These are phyloP conservation scores for Globisporangium solare DNA, from an alignment of 352 stramenopile species.

Conservation along the genomic window DNA sequence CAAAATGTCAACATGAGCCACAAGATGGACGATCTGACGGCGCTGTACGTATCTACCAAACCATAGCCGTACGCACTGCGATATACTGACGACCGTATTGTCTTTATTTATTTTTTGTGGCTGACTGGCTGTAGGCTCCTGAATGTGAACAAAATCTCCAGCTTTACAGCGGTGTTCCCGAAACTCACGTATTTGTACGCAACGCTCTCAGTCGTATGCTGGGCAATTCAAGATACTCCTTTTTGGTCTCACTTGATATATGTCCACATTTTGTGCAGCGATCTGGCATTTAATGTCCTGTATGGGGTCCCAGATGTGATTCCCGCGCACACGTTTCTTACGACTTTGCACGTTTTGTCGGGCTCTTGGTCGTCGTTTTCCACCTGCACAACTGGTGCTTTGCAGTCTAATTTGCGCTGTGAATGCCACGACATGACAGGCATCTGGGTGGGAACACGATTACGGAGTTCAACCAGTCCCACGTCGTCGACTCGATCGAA, in stretches of 20 bases:
- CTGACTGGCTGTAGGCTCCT: neutral
- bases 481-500: constrained; percentile 1
- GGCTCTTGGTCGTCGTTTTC: too few species aligned
- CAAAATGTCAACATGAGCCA: too few species aligned
- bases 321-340: neutral
- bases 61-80: too few species aligned
- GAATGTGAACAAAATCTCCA: constrained; percentile 8
- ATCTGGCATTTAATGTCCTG: constrained; percentile 7
- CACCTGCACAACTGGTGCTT: neutral
- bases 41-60: too few species aligned
- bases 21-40: too few species aligned
- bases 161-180: constrained; percentile 3
- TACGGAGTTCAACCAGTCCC: neutral
- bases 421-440: neutral
- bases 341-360: neutral
- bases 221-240: neutral
- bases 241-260: neutral
- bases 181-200: constrained; percentile 3
- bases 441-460: constrained; percentile 3
- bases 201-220: neutral
- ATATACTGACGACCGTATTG: too few species aligned
- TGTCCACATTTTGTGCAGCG: neutral
- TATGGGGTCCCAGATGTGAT: neutral
- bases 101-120: too few species aligned
- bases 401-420: neutral